A percentile compares a stretch with the other conserved stretches of the same genome.
phyloP scores from a whole-genome alignment of 2,329 filamentous ascomycete species.

The Trichoderma brevicompactum region DNA sequence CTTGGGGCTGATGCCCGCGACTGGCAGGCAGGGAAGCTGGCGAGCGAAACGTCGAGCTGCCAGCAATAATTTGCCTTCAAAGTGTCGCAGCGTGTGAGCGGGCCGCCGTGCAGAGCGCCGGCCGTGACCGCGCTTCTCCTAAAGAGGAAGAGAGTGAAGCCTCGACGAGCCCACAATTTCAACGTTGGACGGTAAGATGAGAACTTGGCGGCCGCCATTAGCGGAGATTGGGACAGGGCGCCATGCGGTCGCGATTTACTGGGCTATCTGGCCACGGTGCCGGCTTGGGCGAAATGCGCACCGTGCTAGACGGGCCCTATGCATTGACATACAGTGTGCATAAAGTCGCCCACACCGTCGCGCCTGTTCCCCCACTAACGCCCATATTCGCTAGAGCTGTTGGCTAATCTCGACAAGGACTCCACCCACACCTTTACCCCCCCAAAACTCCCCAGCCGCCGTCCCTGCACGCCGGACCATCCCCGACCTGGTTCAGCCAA shows the following conservation, averaged over 20 bases:
- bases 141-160: constrained; percentile 29
- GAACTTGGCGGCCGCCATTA: constrained; percentile 31
- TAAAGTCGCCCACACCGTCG: constrained; percentile 30
- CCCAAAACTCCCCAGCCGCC: constrained; percentile 35
- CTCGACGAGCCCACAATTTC: constrained; percentile 23
- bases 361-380: constrained; percentile 38
- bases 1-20: not conserved
- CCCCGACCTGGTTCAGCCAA: constrained; percentile 42
- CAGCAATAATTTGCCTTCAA: constrained; percentile 5
- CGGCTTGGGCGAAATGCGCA: not conserved
- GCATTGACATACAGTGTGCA: too few species aligned
- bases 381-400: constrained; percentile 35
- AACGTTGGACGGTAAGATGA: constrained; percentile 27
- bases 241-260: constrained; percentile 19
- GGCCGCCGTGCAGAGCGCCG: constrained; percentile 30
- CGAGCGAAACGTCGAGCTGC: not conserved
- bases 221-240: constrained; percentile 30
- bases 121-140: constrained; percentile 26
- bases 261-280: constrained; percentile 23
- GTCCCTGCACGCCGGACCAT: constrained; percentile 37
- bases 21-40: not conserved
- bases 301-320: too few species aligned
- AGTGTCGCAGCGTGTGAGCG: constrained; percentile 29
- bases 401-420: constrained; percentile 50
- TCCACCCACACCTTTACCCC: constrained; percentile 47